These are phyloP conservation scores for Amylocarpus encephaloides DNA, from an alignment of 2,329 filamentous ascomycete species.

Conservation along the genomic window DNA sequence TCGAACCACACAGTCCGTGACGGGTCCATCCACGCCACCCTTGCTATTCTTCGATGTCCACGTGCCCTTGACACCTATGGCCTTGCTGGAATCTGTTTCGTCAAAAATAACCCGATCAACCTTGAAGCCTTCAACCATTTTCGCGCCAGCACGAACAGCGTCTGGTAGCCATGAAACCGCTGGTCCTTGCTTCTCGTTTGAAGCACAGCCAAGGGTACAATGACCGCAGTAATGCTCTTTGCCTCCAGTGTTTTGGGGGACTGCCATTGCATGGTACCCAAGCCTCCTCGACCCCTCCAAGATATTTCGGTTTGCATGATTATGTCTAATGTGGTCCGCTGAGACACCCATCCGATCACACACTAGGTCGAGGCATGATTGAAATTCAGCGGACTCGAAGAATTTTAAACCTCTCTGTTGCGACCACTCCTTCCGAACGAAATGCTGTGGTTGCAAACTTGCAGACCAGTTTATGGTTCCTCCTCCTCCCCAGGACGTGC, in stretches of 20 bases:
- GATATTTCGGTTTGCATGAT: slow-evolving; percentile 63
- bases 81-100: slow-evolving; percentile 41
- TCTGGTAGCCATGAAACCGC: slow-evolving; percentile 72
- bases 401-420: slow-evolving; percentile 57
- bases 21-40: slow-evolving; percentile 48
- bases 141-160: slow-evolving; percentile 68
- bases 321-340: slow-evolving; percentile 61
- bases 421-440: slow-evolving; percentile 77
- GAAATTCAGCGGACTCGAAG: slow-evolving; percentile 68
- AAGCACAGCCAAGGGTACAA: slow-evolving; percentile 55
- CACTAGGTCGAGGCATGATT: slow-evolving; percentile 72
- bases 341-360: slow-evolving; percentile 73
- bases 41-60: slow-evolving; percentile 68
- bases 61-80: slow-evolving; percentile 63
- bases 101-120: slow-evolving; percentile 67
- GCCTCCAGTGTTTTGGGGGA: slow-evolving; percentile 75
- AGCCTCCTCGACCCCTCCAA: slow-evolving; percentile 69
- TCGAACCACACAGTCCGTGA: slow-evolving; percentile 44
- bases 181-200: slow-evolving; percentile 72
- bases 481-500: slow-evolving; percentile 75
- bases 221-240: slow-evolving; percentile 67
- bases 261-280: slow-evolving; percentile 61
- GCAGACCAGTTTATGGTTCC: slow-evolving; percentile 67
- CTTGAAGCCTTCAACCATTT: slow-evolving; percentile 77
- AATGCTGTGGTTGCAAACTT: slow-evolving; percentile 60